These are phyloP conservation scores for Yarrowia osloensis DNA, from an alignment of 805 yeast genomes.

Conservation along the genomic window DNA sequence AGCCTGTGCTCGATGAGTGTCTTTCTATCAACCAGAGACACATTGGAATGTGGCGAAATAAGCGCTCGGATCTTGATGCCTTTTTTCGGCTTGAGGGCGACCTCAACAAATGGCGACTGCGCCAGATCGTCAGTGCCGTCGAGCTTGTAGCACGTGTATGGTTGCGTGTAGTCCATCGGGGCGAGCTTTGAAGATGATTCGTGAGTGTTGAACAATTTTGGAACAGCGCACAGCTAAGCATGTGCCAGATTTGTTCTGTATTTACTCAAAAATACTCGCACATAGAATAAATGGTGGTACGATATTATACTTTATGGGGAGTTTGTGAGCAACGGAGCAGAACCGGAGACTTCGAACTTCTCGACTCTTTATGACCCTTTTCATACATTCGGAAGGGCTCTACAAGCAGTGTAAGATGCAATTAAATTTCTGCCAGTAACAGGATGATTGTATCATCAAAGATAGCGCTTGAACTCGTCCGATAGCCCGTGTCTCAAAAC, in stretches of 20 bases:
- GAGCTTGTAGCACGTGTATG: constrained; percentile 17
- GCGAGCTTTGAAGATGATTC: background rate
- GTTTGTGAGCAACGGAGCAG: background rate
- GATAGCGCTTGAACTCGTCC: too few species aligned
- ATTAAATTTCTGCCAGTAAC: too few species aligned
- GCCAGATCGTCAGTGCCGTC: constrained; percentile 6
- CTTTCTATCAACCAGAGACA: constrained; percentile 11
- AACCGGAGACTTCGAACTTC: background rate
- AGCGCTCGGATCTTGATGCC: constrained; percentile 9
- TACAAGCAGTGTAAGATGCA: too few species aligned
- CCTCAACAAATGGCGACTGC: constrained; percentile 11
- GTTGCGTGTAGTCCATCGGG: constrained; percentile 9
- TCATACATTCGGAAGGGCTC: too few species aligned
- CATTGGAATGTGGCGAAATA: constrained; percentile 9
- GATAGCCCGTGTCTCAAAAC: too few species aligned
- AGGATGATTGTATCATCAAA: too few species aligned
- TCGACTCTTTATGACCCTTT: too few species aligned
- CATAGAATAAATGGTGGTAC: too few species aligned
- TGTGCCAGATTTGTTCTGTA: too few species aligned
- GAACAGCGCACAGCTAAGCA: too few species aligned
- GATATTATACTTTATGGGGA: background rate
- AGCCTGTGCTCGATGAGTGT: constrained; percentile 22
- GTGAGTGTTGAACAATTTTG: background rate
- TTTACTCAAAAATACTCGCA: too few species aligned
- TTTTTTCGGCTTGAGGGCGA: constrained; percentile 19